A percentile compares a stretch with the other conserved stretches of the same genome.
These are phyloP conservation scores for Salix arbutifolia DNA, from an alignment of 345 rosid genomes.

Conservation along the genomic window DNA sequence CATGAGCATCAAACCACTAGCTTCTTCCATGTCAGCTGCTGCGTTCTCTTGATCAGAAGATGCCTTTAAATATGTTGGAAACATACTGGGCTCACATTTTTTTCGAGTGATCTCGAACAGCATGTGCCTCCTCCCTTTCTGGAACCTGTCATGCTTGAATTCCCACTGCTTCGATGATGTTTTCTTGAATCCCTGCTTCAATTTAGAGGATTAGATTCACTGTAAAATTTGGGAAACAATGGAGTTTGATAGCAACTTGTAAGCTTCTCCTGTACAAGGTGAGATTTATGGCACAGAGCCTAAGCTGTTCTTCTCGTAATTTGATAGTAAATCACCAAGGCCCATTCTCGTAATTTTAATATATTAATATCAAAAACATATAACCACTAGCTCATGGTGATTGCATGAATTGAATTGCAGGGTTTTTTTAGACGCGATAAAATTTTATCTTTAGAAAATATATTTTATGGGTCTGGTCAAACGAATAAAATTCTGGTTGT, in stretches of 20 bases:
- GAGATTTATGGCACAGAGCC: not conserved
- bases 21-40: not conserved
- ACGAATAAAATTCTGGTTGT: no score
- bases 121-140: constrained; percentile 39
- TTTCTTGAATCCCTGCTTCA: constrained; percentile 62
- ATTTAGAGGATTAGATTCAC: not conserved
- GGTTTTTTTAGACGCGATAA: no score
- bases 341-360: no score
- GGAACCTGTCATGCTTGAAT: constrained; percentile 55
- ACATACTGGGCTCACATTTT: constrained; percentile 43
- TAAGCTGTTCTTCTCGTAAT: no score
- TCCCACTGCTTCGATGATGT: constrained; percentile 51
- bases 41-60: constrained; percentile 22
- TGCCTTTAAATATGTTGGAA: constrained; percentile 39
- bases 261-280: not conserved
- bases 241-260: not conserved
- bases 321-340: no score
- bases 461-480: no score
- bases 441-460: no score
- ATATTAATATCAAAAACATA: not conserved
- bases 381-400: not conserved
- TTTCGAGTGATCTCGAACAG: constrained; percentile 48
- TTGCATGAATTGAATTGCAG: not conserved
- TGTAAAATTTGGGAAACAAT: not conserved
- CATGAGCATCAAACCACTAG: constrained; percentile 5